These are phyloP conservation scores for Berberis vulgaris DNA, from an alignment of 164 flowering plant genomes.

Conservation along the genomic window DNA sequence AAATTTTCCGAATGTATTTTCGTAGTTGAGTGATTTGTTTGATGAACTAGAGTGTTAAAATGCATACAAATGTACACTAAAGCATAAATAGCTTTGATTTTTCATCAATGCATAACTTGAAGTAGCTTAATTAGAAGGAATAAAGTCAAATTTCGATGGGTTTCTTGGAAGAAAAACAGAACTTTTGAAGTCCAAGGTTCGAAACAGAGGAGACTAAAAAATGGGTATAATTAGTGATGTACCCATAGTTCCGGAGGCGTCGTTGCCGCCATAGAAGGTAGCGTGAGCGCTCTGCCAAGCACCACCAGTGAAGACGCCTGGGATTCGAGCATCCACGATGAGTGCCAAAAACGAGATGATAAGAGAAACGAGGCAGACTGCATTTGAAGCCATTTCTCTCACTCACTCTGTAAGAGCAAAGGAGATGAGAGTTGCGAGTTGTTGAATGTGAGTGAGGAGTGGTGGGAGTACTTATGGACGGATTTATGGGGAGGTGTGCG, in stretches of 20 bases:
- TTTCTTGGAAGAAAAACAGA: background rate
- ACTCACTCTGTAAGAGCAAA: conserved; percentile 7
- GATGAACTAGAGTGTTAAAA: background rate
- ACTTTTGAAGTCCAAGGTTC: background rate
- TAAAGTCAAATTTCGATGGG: too few relatives aligned
- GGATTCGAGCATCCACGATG: conserved; percentile 39
- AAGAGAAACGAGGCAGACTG: conserved; percentile 19
- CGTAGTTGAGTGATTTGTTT: background rate
- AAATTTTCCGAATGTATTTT: background rate
- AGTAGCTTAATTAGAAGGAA: too few relatives aligned
- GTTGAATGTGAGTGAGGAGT: conserved; percentile 6
- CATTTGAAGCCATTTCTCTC: conserved; percentile 15
- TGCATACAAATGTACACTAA: too few relatives aligned
- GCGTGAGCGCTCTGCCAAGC: conserved; percentile 75
- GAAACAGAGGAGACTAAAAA: background rate
- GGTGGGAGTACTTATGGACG: conserved; percentile 37
- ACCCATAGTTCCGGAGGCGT: conserved; percentile 97
- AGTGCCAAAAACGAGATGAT: conserved; percentile 17
- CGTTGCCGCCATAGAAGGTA: conserved; percentile 85
- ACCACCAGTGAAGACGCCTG: conserved; percentile 60
- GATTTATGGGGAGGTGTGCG: background rate
- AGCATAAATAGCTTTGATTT: too few relatives aligned
- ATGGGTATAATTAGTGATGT: background rate
- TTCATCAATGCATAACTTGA: too few relatives aligned
- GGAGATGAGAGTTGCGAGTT: background rate